These are phyloP conservation scores for Hyphodiscus sp. DNA, from an alignment of 2,329 filamentous ascomycete species.

Conservation along the genomic window DNA sequence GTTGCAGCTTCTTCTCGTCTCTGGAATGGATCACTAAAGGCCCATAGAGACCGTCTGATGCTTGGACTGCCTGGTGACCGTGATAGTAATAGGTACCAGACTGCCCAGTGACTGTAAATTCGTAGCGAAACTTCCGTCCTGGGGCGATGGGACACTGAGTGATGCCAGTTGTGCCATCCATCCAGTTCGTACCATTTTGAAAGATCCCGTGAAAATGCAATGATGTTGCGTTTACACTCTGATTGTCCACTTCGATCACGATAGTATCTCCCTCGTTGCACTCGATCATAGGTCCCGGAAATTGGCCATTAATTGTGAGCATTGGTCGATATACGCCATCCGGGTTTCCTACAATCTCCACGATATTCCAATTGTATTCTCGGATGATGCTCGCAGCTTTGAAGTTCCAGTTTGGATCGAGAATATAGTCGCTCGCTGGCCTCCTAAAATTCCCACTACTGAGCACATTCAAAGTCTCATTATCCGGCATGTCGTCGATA, in stretches of 20 bases:
- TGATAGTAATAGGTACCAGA: slow-evolving; percentile 55
- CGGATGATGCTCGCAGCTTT: slow-evolving; percentile 42
- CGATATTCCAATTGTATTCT: slow-evolving; percentile 55
- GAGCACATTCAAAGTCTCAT: slow-evolving; percentile 10
- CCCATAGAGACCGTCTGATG: slow-evolving; percentile 62
- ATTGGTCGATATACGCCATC: slow-evolving; percentile 52
- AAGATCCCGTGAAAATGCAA: slow-evolving; percentile 76
- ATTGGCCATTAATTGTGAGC: slow-evolving; percentile 68
- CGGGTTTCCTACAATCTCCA: slow-evolving; percentile 51
- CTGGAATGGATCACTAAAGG: slow-evolving; percentile 60
- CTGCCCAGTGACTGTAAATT: slow-evolving; percentile 53
- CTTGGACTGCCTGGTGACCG: slow-evolving; percentile 57
- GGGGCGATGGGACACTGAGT: slow-evolving; percentile 59
- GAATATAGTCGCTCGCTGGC: slow-evolving; percentile 45
- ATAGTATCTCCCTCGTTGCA: slow-evolving; percentile 68
- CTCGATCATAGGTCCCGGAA: slow-evolving; percentile 67
- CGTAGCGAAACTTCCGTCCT: slow-evolving; percentile 57
- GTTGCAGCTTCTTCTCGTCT: slow-evolving; percentile 43
- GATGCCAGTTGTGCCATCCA: slow-evolving; percentile 64
- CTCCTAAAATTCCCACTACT: slow-evolving; percentile 24
- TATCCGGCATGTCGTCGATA: slow-evolving; percentile 2
- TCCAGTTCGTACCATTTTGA: slow-evolving; percentile 67
- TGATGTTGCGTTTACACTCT: slow-evolving; percentile 54
- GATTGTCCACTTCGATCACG: slow-evolving; percentile 62
- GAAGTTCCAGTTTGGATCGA: slow-evolving; percentile 51